Percentiles rank a stretch among this genome's conserved stretches.
Evolutionary conservation across 805 yeast genomes (phyloP).

Genomic region (Pichia sporocuriosa): DNA sequence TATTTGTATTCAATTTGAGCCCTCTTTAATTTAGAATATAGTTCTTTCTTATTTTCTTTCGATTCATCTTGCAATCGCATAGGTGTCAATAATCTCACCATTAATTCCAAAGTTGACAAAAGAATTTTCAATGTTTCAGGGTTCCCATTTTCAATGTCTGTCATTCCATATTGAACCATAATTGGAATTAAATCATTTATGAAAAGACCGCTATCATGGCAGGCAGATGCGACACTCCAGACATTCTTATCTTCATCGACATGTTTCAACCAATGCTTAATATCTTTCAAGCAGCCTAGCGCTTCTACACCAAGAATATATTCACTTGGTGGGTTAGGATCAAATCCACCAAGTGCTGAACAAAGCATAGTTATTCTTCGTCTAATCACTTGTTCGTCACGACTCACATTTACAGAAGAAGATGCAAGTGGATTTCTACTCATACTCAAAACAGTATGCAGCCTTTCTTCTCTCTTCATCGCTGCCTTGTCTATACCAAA

Average conservation of each 20-base stretch:
- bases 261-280: slow-evolving; percentile 79
- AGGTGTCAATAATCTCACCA: slow-evolving; percentile 87
- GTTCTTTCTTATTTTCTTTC: slow-evolving; percentile 51
- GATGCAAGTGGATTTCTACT: slow-evolving; percentile 1
- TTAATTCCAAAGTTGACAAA: slow-evolving; percentile 64
- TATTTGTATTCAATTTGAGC: slow-evolving; percentile 70
- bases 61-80: slow-evolving; percentile 49
- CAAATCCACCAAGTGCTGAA: slow-evolving; percentile 88
- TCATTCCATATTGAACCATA: slow-evolving; percentile 41
- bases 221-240: slow-evolving; percentile 81
- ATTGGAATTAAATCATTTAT: slow-evolving; percentile 68
- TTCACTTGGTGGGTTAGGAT: slow-evolving; percentile 39
- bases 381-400: slow-evolving; percentile 36
- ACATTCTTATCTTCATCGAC: slow-evolving; percentile 69
- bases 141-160: slow-evolving; percentile 28
- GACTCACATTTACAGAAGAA: background rate
- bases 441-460: slow-evolving; percentile 8
- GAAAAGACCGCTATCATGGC: slow-evolving; percentile 73
- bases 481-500: background rate
- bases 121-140: slow-evolving; percentile 41
- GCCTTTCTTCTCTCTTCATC: slow-evolving; percentile 6
- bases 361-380: slow-evolving; percentile 78
- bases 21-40: slow-evolving; percentile 54
- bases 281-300: slow-evolving; percentile 74
- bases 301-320: slow-evolving; percentile 88